phyloP scores from a whole-genome alignment of 1,139 yeast species.

The Suhomyces ambrosiae region DNA sequence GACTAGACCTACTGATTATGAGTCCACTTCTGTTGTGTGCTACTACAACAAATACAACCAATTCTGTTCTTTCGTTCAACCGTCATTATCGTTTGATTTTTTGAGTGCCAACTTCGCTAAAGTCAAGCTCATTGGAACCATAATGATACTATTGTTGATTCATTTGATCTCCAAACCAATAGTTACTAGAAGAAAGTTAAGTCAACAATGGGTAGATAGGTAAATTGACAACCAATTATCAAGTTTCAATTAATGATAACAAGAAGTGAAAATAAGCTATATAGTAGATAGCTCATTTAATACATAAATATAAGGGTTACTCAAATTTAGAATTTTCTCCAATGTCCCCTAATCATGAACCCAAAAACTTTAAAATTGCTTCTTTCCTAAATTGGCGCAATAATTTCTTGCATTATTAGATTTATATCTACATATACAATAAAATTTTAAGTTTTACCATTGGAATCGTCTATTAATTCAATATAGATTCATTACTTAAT shows the following conservation, averaged over 20 bases:
- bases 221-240: slow-evolving; percentile 1
- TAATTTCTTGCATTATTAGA: no score
- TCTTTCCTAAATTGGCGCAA: no score
- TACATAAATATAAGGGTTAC: no score
- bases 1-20: slow-evolving; percentile 69
- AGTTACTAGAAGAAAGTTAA: slow-evolving; percentile 25
- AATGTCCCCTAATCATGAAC: no score
- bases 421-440: no score
- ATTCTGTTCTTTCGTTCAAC: slow-evolving; percentile 76
- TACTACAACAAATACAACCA: slow-evolving; percentile 63
- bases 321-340: no score
- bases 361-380: no score
- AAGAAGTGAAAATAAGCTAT: no score
- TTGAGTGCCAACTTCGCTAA: slow-evolving; percentile 70
- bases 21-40: slow-evolving; percentile 78
- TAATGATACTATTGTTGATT: slow-evolving; percentile 51
- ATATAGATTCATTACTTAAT: slow-evolving; percentile 19
- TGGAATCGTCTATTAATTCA: no score
- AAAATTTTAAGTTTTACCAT: no score
- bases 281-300: no score
- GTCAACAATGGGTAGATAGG: slow-evolving; percentile 24
- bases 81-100: slow-evolving; percentile 83
- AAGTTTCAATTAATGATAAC: no score
- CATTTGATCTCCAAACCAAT: slow-evolving; percentile 25
- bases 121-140: slow-evolving; percentile 61